These are phyloP conservation scores for Globisporangium cystogenes DNA, from an alignment of 352 stramenopile species.

Conservation along the genomic window DNA sequence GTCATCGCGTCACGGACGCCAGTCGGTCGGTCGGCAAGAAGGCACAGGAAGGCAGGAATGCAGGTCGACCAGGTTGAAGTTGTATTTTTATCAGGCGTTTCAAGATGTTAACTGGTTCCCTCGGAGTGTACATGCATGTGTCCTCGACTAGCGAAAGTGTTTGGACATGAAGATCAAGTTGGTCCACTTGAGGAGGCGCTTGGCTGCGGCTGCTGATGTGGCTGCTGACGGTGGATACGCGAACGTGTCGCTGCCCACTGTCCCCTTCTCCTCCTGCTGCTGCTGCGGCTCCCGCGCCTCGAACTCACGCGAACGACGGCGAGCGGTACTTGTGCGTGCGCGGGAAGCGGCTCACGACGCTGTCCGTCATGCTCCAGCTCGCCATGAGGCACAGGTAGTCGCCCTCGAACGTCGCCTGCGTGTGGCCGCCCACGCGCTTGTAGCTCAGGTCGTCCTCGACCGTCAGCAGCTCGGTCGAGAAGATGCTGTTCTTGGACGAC, in stretches of 20 bases:
- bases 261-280: too few relatives aligned
- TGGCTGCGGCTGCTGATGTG: too few relatives aligned
- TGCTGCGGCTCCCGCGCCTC: not conserved
- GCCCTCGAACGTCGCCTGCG: slow-evolving; percentile 79
- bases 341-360: slow-evolving; percentile 33
- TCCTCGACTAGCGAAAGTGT: not conserved
- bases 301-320: slow-evolving; percentile 60
- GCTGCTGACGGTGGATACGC: not conserved
- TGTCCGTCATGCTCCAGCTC: slow-evolving; percentile 57
- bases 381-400: slow-evolving; percentile 85
- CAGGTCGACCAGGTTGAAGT: not conserved
- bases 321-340: slow-evolving; percentile 63
- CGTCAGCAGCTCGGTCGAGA: slow-evolving; percentile 59
- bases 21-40: too few relatives aligned
- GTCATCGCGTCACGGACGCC: not conserved
- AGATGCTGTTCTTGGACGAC: slow-evolving; percentile 66
- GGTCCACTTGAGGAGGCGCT: too few relatives aligned
- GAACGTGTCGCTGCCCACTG: not conserved
- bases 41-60: too few relatives aligned
- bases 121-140: not conserved
- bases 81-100: not conserved
- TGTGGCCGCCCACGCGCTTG: slow-evolving; percentile 80
- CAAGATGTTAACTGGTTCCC: not conserved
- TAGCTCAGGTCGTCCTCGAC: slow-evolving; percentile 73
- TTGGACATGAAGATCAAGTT: not conserved